Evolutionary conservation across 2,329 filamentous ascomycete genomes (phyloP), one percentile per base, ranked within the genome.

Genomic region (Cercospora zeae-maydis): DNA sequence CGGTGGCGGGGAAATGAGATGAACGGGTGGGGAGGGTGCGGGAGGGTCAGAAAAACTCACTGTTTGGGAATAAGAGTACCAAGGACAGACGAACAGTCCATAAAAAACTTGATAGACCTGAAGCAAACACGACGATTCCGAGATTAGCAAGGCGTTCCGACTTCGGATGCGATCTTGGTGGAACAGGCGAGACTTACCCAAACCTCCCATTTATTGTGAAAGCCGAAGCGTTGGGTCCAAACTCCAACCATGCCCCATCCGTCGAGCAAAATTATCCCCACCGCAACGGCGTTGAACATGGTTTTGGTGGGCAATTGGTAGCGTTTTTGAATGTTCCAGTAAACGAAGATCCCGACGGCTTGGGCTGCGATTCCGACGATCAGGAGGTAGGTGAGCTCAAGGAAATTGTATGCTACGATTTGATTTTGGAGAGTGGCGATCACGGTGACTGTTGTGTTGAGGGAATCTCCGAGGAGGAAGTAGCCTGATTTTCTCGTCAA

Each of bases 361-460:
- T 89, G 86, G 0, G 86, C 82, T 6, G 79, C 82, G 57, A 89
- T 88, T 4, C 86, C 86, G 1, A 88, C 86, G 10, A 89, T 84
- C 24, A 88, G 77, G 8, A 90, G 81, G 69, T 89, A 89, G 0
- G 86, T 88, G 5, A 89, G 73, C 53, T 86, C 81, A 27, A 89
- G 76, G 0, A 85, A 87, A 69, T 88, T 85, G 74, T 88, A 90
- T 3, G 81, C 78, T 2, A 89, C 86, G 3, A 89, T 82, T 36
- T 80, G 79, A 67, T 89, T 89, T 70, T 90, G 88, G 4, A 89
- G 74, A 0, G 86, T 89, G 0, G 78, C 80, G 33, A 90, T 85
- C 21, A 90, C 86, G 0, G 88, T 89, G 4, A 89, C 85, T 0
- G 87, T 88, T 0, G 88, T 90, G 72, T 89, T 89, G 36, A 89